phyloP scores from a whole-genome alignment of 371 early-diverging fungal genomes.

The Lichtheimia ornata region DNA sequence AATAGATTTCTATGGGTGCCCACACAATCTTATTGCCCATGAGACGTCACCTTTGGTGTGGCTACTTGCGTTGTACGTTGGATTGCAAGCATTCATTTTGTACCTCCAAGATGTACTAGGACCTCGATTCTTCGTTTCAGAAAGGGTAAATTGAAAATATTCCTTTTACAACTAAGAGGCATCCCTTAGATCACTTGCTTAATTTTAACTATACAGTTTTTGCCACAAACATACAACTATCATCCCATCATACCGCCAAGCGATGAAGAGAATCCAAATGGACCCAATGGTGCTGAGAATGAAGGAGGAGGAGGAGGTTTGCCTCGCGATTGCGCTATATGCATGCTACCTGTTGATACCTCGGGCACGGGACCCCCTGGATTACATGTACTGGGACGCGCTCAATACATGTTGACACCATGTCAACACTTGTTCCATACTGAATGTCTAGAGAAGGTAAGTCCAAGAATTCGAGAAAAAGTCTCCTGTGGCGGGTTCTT shows the following conservation, averaged over 20 bases:
- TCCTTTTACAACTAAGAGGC: too few relatives aligned
- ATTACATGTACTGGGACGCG: slow-evolving; percentile 51
- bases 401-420: slow-evolving; percentile 81
- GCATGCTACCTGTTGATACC: slow-evolving; percentile 67
- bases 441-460: slow-evolving; percentile 71
- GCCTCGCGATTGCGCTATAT: slow-evolving; percentile 71
- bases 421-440: slow-evolving; percentile 84
- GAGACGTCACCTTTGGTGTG: slow-evolving; percentile 58
- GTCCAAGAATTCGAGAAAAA: neutral
- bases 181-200: neutral
- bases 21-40: slow-evolving; percentile 55
- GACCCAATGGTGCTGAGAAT: slow-evolving; percentile 6
- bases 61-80: slow-evolving; percentile 57
- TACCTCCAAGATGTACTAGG: slow-evolving; percentile 73
- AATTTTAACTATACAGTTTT: slow-evolving; percentile 32
- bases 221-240: slow-evolving; percentile 75
- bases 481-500: too few relatives aligned
- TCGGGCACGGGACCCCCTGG: slow-evolving; percentile 36
- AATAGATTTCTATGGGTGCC: slow-evolving; percentile 63
- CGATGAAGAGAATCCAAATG: slow-evolving; percentile 18
- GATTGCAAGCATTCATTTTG: slow-evolving; percentile 60
- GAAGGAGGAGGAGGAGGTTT: slow-evolving; percentile 14
- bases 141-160: slow-evolving; percentile 40
- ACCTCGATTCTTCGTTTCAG: slow-evolving; percentile 76
- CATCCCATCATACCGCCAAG: slow-evolving; percentile 57